Conservation (phyloP, 441 rosid genomes). For the Syzygium malaccense region DNA sequence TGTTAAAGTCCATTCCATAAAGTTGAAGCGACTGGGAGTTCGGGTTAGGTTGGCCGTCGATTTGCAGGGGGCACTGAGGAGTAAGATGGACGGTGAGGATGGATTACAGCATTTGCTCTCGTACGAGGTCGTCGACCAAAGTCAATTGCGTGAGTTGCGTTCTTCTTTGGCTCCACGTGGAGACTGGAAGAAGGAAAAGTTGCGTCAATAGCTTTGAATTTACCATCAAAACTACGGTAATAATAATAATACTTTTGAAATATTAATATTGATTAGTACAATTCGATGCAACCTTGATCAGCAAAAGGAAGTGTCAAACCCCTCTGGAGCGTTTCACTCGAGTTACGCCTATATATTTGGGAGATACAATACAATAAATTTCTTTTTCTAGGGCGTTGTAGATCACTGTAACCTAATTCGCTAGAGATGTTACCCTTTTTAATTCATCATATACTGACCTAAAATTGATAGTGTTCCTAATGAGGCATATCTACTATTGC, state of each 20-base stretch:
- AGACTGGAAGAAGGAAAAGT: not conserved
- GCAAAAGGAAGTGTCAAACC: not conserved
- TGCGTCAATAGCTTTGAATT: not conserved
- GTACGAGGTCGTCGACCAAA: not conserved
- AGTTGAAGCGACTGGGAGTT: not conserved
- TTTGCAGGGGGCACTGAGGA: not conserved
- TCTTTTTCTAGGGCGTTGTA: fast-evolving
- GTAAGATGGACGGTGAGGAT: not conserved
- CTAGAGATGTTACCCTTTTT: not conserved
- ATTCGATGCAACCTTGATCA: not conserved
- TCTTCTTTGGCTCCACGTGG: not conserved
- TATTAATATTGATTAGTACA: not conserved
- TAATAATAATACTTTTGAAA: not conserved
- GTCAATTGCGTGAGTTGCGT: not conserved
- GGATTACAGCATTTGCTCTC: not conserved
- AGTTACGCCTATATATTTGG: not conserved
- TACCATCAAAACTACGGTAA: not conserved
- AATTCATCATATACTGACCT: fast-evolving
- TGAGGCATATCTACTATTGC: fast-evolving
- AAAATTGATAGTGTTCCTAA: not conserved
- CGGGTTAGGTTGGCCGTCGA: not conserved
- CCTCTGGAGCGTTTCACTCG: fast-evolving
- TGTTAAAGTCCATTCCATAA: not conserved
- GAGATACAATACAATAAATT: not conserved
- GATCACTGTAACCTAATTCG: fast-evolving